phyloP scores from a whole-genome alignment of 2,329 filamentous ascomycete species.

The Xylariaceae sp. region DNA sequence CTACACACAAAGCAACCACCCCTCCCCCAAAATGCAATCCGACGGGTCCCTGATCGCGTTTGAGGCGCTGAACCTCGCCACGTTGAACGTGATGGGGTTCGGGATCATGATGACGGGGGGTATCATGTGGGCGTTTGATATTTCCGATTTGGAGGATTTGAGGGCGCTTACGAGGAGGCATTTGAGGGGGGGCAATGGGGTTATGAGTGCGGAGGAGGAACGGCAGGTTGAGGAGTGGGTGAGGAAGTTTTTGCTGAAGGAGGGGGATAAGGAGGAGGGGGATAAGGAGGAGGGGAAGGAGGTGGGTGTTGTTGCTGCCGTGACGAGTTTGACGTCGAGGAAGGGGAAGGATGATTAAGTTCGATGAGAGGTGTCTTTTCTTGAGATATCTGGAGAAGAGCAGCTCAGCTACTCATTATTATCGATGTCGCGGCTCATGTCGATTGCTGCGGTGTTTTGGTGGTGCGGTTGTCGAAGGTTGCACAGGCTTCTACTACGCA shows the following conservation, averaged over 20 bases:
- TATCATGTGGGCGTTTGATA: slow-evolving; percentile 69
- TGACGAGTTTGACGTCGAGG: not conserved
- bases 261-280: slow-evolving; percentile 38
- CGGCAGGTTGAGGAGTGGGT: slow-evolving; percentile 58
- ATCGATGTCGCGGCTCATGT: not conserved
- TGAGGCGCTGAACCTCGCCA: slow-evolving; percentile 80
- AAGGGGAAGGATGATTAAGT: slow-evolving; percentile 1
- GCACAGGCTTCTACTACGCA: not conserved
- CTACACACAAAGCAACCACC: slow-evolving; percentile 58
- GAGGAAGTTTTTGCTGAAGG: slow-evolving; percentile 50
- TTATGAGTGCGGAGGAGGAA: slow-evolving; percentile 49
- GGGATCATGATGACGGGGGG: slow-evolving; percentile 71
- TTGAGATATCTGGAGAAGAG: too few species aligned
- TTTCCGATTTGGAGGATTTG: slow-evolving; percentile 64
- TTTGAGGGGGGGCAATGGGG: slow-evolving; percentile 31
- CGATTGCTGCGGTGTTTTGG: not conserved
- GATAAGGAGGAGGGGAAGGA: slow-evolving; percentile 39
- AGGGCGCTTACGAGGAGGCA: slow-evolving; percentile 44
- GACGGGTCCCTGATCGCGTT: slow-evolving; percentile 68
- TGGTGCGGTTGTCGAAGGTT: not conserved
- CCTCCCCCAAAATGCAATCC: slow-evolving; percentile 40
- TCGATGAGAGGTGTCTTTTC: not conserved
- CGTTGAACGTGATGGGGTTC: slow-evolving; percentile 74
- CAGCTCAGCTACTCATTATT: not conserved
- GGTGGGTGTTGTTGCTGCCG: slow-evolving; percentile 7